Evolutionary conservation across 176 grass and related monocot species (phyloP).

Genomic region (Thinopyrum elongatum): DNA sequence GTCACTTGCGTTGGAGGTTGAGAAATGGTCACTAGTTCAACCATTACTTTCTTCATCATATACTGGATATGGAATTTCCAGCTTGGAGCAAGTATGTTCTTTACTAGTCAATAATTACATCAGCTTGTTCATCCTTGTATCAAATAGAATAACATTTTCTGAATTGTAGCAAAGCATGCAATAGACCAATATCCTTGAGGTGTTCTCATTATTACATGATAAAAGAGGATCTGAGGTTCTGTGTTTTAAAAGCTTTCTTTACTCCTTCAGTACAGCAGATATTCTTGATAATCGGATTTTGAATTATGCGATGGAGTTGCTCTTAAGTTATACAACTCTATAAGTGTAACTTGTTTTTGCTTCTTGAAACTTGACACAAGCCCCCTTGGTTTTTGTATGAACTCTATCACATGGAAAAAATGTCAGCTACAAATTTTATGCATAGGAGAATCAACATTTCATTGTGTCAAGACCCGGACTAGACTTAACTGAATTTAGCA

Average conservation of each 20-base stretch:
- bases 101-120: neutral
- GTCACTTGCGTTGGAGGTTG: slow-evolving; percentile 81
- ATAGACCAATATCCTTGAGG: neutral
- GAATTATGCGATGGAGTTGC: neutral
- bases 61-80: slow-evolving; percentile 94
- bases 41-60: slow-evolving; percentile 98
- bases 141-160: neutral
- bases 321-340: neutral
- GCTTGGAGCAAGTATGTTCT: slow-evolving; percentile 85
- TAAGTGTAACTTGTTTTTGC: neutral
- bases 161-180: neutral
- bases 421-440: neutral
- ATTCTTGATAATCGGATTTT: slow-evolving; percentile 1
- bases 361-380: neutral
- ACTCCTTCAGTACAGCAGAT: neutral
- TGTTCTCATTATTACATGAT: neutral
- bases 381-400: neutral
- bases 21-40: slow-evolving; percentile 96
- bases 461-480: too few species aligned
- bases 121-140: slow-evolving; percentile 12
- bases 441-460: neutral
- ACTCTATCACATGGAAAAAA: neutral
- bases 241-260: neutral
- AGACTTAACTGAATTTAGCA: too few species aligned
- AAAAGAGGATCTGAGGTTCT: slow-evolving; percentile 8